These are phyloP conservation scores for Hura crepitans DNA, from an alignment of 441 rosid species.

Conservation along the genomic window DNA sequence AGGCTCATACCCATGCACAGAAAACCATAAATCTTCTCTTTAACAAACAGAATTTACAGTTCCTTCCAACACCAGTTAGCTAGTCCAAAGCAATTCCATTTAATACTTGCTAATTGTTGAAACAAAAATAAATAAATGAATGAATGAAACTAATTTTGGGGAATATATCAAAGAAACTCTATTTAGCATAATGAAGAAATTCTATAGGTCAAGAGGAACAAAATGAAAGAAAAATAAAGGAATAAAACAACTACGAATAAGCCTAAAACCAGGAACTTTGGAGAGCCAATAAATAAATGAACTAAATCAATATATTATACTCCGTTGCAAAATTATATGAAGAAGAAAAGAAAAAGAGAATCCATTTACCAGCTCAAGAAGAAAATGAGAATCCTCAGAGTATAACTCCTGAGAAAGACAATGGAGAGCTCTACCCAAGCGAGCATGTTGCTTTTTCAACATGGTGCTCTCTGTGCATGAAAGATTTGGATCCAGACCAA, in stretches of 20 bases:
- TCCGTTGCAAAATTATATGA: background rate
- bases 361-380: conserved; percentile 88
- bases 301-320: background rate
- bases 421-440: conserved; percentile 97
- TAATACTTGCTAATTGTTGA: background rate
- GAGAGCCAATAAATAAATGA: background rate
- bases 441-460: conserved; percentile 97
- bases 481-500: conserved; percentile 75
- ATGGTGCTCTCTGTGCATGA: conserved; percentile 64
- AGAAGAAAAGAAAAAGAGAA: background rate
- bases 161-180: background rate
- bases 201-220: background rate
- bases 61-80: conserved; percentile 1
- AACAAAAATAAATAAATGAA: too few species aligned
- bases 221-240: background rate
- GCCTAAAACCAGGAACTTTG: background rate
- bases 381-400: conserved; percentile 98
- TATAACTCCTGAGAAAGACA: conserved; percentile 98
- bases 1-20: background rate
- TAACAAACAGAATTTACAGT: background rate
- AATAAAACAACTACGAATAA: background rate
- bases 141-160: too few species aligned
- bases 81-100: background rate
- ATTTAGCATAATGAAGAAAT: background rate
- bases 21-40: background rate